A percentile compares a stretch with the other conserved stretches of the same genome.
Evolutionary conservation across 106 monocot species (phyloP).

Genomic region (Chionographis japonica): DNA sequence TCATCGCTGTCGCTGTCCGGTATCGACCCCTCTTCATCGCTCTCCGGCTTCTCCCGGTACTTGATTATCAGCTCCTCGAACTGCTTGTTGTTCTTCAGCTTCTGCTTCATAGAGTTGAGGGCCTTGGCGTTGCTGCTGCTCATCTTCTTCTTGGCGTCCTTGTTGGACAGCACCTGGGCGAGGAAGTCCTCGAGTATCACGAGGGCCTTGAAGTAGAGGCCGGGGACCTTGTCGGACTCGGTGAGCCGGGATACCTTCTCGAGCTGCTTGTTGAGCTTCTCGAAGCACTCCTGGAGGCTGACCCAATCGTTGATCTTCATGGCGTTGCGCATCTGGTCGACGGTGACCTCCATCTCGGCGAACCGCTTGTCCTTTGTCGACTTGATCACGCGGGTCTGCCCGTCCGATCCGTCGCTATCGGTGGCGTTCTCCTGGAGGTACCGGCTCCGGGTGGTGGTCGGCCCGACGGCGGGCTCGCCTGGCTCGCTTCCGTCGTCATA

Average conservation of each 20-base stretch:
- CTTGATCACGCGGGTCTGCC: constrained; percentile 51
- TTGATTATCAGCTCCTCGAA: constrained; percentile 66
- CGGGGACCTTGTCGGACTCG: constrained; percentile 53
- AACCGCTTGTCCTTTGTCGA: constrained; percentile 70
- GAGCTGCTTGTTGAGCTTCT: constrained; percentile 91
- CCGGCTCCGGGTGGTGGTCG: constrained; percentile 6
- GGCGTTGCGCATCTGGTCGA: constrained; percentile 82
- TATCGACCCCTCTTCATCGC: constrained; percentile 25
- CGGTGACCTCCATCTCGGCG: constrained; percentile 74
- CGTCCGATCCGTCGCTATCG: constrained; percentile 76
- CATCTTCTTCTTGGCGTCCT: constrained; percentile 98
- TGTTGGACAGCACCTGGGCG: constrained; percentile 66
- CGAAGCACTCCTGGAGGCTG: constrained; percentile 78
- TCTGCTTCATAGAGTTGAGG: constrained; percentile 93
- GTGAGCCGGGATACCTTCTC: constrained; percentile 81
- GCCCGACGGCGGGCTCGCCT: constrained; percentile 2
- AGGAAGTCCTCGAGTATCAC: constrained; percentile 90
- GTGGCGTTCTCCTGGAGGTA: constrained; percentile 36
- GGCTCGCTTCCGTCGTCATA: constrained; percentile 30
- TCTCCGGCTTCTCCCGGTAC: constrained; percentile 63
- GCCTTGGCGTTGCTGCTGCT: constrained; percentile 93
- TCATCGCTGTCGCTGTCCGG: constrained; percentile 25
- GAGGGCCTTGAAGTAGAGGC: constrained; percentile 74
- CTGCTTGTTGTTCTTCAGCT: constrained; percentile 94
- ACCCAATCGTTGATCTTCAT: constrained; percentile 99